Percentiles rank a stretch among this genome's conserved stretches.
These are phyloP conservation scores for Pholiota molesta DNA, from an alignment of 768 basidiomycete species.

Conservation along the genomic window DNA sequence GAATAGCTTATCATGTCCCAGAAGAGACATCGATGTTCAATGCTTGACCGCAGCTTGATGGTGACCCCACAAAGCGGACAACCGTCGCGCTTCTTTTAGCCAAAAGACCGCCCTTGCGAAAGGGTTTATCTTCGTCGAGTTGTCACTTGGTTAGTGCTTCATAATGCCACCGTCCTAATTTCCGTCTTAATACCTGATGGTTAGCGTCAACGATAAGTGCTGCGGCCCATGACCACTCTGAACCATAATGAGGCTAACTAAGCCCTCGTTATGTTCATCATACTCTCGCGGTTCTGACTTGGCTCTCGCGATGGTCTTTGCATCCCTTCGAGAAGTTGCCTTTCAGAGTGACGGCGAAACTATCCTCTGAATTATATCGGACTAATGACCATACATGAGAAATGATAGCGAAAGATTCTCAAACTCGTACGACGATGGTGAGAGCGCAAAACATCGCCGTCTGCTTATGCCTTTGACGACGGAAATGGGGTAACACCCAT, in stretches of 20 bases:
- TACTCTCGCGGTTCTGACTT: constrained; percentile 14
- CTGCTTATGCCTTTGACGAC: background rate
- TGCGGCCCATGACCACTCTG: background rate
- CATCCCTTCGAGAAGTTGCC: constrained; percentile 8
- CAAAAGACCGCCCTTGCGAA: background rate
- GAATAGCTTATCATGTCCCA: constrained; percentile 11
- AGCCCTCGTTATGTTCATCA: background rate
- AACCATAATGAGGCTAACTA: background rate
- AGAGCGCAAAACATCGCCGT: background rate
- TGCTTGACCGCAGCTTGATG: constrained; percentile 7
- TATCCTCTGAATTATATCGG: constrained; percentile 11
- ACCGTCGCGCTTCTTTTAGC: background rate
- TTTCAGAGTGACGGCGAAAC: constrained; percentile 16
- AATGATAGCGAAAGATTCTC: background rate
- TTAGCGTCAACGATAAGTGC: background rate
- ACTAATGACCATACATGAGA: constrained; percentile 17
- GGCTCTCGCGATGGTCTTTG: constrained; percentile 1
- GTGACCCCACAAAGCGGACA: constrained; percentile 8
- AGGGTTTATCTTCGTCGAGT: constrained; percentile 6
- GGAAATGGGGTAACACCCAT: background rate
- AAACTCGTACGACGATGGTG: background rate
- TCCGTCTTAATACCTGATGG: background rate
- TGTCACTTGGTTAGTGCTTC: constrained; percentile 9
- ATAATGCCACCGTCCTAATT: constrained; percentile 1
- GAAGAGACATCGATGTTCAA: background rate